Base-by-base conservation (phyloP, 371 early-diverging fungal species). In the Mortierella sp. region DNA sequence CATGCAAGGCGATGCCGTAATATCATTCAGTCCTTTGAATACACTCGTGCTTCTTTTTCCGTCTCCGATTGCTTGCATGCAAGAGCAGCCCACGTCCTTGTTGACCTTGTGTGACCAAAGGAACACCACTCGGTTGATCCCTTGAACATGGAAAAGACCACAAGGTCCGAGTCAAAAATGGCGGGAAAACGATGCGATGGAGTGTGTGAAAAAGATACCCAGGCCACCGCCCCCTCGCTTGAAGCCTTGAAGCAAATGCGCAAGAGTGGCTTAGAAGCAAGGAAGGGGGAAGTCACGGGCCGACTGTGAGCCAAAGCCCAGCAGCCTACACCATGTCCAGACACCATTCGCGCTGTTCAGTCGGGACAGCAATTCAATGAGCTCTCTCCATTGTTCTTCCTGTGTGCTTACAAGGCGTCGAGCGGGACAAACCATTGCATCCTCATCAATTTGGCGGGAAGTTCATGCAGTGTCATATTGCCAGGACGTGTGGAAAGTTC, bases 1-100 rank as follows among this genome's bases (percentile, higher is more conserved):
- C 46, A 46, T 46, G 46, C 24, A 46, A 24, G 46, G 24, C 46
- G 25, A 46, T 46, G 25, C 46, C 46, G 21, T 24, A 24, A 24
- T 25, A 46, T 8, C 6, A 46, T 8, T 16, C 9, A 46, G 34
- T 34, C 41, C 8, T 46, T 24, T 5, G 8, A 7, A 46, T 46
- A 22, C 22, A 43, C 5, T 43, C n/a, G 16, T 43, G 44, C 10
- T 43, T 46, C 46, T 8, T 16, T 8, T 5, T 12, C 46, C 22
- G 13, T 24, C 5, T 19, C 25, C 41, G 41, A 41, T 41, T 41
- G 41, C 17, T 9, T 41, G 41, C 41, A 41, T 41, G 16, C 34
- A 34, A 34, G 10, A 10, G 34, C 34, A 34, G 34, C 17, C 41
- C 41, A 41, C 17, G 3, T 41, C 16, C 17, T 41, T 41, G 6